Evolutionary conservation across 768 basidiomycete species (phyloP).

Genomic region (Pholiota conissans): DNA sequence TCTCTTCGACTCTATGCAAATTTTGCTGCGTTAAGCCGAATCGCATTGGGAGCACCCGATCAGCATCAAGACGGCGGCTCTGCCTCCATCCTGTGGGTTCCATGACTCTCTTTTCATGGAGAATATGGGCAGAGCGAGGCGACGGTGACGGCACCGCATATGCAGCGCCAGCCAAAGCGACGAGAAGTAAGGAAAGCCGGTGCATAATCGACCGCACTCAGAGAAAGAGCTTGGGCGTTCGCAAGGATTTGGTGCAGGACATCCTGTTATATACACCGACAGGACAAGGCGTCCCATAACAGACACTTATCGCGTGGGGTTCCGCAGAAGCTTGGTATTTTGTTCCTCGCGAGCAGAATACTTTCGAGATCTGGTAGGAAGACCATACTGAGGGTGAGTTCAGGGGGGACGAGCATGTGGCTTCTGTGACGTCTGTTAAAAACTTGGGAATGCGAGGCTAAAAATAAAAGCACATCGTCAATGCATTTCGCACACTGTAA

Average conservation of each 20-base stretch:
- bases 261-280: background rate
- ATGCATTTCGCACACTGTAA: background rate
- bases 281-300: conserved; percentile 3
- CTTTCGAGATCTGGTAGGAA: conserved; percentile 1
- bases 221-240: background rate
- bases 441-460: conserved; percentile 7
- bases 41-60: conserved; percentile 42
- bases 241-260: background rate
- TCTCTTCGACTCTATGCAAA: conserved; percentile 41
- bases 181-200: background rate
- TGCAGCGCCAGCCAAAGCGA: conserved; percentile 8
- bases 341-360: background rate
- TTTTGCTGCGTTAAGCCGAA: conserved; percentile 50
- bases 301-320: background rate
- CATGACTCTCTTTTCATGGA: conserved; percentile 28
- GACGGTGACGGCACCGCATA: conserved; percentile 23
- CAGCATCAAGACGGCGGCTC: conserved; percentile 22
- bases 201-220: conserved; percentile 1
- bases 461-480: background rate
- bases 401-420: conserved; percentile 4
- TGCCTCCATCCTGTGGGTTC: conserved; percentile 27
- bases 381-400: background rate
- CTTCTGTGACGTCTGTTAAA: background rate
- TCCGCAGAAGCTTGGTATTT: background rate
- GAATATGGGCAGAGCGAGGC: conserved; percentile 23